phyloP scores from a whole-genome alignment of 1,284 basidiomycete species.

The Psilocybe mexicana region DNA sequence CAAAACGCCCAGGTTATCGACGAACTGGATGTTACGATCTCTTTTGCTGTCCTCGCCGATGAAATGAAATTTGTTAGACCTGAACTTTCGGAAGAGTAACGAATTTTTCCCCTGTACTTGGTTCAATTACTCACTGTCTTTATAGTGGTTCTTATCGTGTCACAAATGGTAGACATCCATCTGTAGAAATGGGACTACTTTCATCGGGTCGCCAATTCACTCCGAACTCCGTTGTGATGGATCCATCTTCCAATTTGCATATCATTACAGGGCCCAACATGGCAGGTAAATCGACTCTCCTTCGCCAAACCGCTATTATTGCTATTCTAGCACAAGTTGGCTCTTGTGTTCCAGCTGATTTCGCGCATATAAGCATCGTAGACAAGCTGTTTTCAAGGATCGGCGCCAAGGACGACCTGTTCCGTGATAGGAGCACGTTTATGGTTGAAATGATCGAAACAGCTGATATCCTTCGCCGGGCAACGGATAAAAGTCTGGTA shows the following conservation, averaged over 20 bases:
- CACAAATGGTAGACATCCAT: conserved; percentile 84
- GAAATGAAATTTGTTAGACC: conserved; percentile 84
- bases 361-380: conserved; percentile 80
- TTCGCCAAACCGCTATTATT: conserved; percentile 91
- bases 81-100: conserved; percentile 69
- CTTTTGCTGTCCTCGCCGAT: conserved; percentile 81
- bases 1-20: conserved; percentile 82
- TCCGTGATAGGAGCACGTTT: conserved; percentile 91
- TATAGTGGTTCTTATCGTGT: conserved; percentile 67
- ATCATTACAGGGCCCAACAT: conserved; percentile 97
- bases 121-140: not conserved
- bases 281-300: conserved; percentile 91
- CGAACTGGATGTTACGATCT: conserved; percentile 85
- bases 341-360: conserved; percentile 88
- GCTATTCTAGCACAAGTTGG: conserved; percentile 92
- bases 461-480: conserved; percentile 78
- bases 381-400: conserved; percentile 92
- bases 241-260: conserved; percentile 61
- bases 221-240: conserved; percentile 77
- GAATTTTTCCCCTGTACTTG: conserved; percentile 3
- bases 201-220: conserved; percentile 76
- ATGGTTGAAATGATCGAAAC: conserved; percentile 93
- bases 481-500: conserved; percentile 81
- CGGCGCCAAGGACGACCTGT: conserved; percentile 96
- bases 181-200: conserved; percentile 88